Base-by-base conservation (phyloP, 495 filamentous ascomycete species). In the Penicillium mononematosum region DNA sequence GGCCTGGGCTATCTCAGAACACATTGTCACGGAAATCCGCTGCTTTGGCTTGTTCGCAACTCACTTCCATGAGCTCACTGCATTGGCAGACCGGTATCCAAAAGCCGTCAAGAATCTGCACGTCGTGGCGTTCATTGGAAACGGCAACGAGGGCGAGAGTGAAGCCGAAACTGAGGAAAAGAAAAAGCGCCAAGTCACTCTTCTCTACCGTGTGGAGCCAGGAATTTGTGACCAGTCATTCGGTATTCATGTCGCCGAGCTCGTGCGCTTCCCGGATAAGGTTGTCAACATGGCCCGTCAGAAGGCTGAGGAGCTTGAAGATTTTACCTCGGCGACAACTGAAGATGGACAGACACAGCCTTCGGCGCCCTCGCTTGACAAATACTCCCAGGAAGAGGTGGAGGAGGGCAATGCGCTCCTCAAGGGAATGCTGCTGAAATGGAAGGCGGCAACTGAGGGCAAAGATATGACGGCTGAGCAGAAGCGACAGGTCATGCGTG, bases 211-310 rank as follows among this genome's bases (percentile, higher is more conserved):
- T 69, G 92, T 98, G 43, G 89, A 92, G 61, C 89, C 91, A 5
- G 95, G 94, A 38, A 87, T 98, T 62, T 96, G 91, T 75, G 94
- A 99, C 69, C 94, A 98, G 71, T 90, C 86, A 38, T 98, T 98
- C 73, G 94, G 94, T 62, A 98, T 98, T 68, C 94, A 98, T 70
- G 94, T 99, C 12, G 94, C 94, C 10, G 94, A 99, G 75, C 83
- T 99, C 1, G 94, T 99, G 9, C 84, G 92, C n/a, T 99, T 99
- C 78, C 94, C 94, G 3, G 85, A 89, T 51, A 99, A 98, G 73
- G 94, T 99, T 5, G 89, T 99, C 52, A 91, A 91, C 63, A 99
- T 98, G 94, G 94, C 94, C 25, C 96, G 95, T 75, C 84, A 94
- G 58, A 98, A 98, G 75, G 94, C 94, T 2, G 94, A 96, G 70